Evolutionary conservation across 352 stramenopile genomes (phyloP).

Genomic region (Globisporangium nodosum): DNA sequence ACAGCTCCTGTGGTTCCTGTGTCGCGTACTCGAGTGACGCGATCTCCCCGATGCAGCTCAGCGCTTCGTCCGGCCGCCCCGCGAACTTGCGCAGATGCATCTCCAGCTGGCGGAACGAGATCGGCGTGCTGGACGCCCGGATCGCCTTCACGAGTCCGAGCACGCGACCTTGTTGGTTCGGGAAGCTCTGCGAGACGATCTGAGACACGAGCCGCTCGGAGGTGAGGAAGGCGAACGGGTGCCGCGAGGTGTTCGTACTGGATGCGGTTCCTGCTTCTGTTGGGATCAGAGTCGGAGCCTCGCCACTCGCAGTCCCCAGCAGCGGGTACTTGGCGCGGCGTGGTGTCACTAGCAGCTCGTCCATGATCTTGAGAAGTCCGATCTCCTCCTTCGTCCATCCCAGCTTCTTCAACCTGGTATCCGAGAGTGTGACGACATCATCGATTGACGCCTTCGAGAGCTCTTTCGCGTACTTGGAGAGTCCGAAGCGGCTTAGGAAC

Average conservation of each 20-base stretch:
- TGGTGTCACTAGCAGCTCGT: slow-evolving; percentile 4
- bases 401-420: slow-evolving; percentile 34
- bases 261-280: not conserved
- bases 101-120: slow-evolving; percentile 71
- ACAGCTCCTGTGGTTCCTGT: slow-evolving; percentile 36
- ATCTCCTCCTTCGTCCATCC: slow-evolving; percentile 63
- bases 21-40: slow-evolving; percentile 42
- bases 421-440: slow-evolving; percentile 26
- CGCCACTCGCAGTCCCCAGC: slow-evolving; percentile 11
- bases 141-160: slow-evolving; percentile 45
- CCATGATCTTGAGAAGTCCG: slow-evolving; percentile 23
- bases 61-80: slow-evolving; percentile 60
- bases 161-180: slow-evolving; percentile 69
- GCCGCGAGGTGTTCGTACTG: slow-evolving; percentile 18
- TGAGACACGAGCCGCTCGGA: slow-evolving; percentile 41
- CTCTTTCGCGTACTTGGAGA: slow-evolving; percentile 41
- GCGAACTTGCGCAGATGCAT: slow-evolving; percentile 67
- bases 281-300: slow-evolving; percentile 5
- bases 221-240: slow-evolving; percentile 60
- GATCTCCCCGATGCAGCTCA: slow-evolving; percentile 48
- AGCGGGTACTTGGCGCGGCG: slow-evolving; percentile 24
- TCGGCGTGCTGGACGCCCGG: slow-evolving; percentile 39
- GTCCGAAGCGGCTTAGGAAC: slow-evolving; percentile 52
- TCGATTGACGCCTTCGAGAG: slow-evolving; percentile 23
- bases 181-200: slow-evolving; percentile 51